A percentile compares a stretch with the other conserved stretches of the same genome.
Evolutionary conservation across 2,329 filamentous ascomycete genomes (phyloP).

Genomic region (Trichoderma oligosporum): DNA sequence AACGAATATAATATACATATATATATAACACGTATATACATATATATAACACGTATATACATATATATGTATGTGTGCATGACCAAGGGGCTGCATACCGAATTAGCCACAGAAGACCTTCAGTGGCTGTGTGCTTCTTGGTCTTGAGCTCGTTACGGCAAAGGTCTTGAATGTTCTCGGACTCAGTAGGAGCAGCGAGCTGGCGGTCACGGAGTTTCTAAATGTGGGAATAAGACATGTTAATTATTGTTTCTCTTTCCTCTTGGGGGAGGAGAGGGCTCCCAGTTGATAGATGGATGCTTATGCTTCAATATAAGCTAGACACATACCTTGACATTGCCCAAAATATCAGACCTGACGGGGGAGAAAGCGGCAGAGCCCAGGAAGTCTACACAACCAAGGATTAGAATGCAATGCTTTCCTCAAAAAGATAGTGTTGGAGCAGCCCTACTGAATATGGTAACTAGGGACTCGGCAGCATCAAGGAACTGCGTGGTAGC

Average conservation of each 20-base stretch:
- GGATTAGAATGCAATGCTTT: not conserved
- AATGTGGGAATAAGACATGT: conserved; percentile 11
- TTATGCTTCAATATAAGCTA: not conserved
- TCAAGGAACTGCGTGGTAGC: conserved; percentile 85
- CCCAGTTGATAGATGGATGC: not conserved
- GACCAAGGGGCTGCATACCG: conserved; percentile 54
- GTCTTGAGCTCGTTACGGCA: conserved; percentile 82
- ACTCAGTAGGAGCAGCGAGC: conserved; percentile 71
- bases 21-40: no score
- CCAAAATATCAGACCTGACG: conserved; percentile 86
- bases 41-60: no score
- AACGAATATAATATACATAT: no score
- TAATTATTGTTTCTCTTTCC: conserved; percentile 21
- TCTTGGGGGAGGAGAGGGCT: no score
- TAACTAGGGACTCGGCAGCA: conserved; percentile 80
- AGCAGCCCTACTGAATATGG: conserved; percentile 70
- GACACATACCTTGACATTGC: conserved; percentile 83
- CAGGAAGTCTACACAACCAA: conserved; percentile 51
- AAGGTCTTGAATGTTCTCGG: conserved; percentile 80
- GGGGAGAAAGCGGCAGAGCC: conserved; percentile 75
- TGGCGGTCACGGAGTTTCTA: conserved; percentile 88
- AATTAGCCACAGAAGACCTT: conserved; percentile 86
- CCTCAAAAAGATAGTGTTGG: not conserved
- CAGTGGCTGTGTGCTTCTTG: conserved; percentile 83
- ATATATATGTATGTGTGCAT: not conserved